Percentiles rank a stretch among this genome's conserved stretches.
These are phyloP conservation scores for Nadsonia commutata DNA, from an alignment of 1,139 yeast species.

Conservation along the genomic window DNA sequence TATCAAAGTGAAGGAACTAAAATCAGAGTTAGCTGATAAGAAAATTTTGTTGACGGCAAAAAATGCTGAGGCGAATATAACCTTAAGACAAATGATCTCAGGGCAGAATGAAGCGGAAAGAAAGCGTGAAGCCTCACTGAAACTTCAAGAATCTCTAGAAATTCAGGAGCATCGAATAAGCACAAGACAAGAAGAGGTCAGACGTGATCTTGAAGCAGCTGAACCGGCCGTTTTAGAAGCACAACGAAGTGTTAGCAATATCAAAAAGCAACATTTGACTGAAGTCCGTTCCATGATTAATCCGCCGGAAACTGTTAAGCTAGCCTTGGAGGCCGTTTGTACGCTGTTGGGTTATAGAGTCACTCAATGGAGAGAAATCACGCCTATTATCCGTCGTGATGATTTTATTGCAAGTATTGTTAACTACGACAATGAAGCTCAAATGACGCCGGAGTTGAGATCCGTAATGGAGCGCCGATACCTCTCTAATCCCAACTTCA, in stretches of 20 bases:
- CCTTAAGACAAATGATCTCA: conserved; percentile 62
- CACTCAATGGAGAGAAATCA: conserved; percentile 69
- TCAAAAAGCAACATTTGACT: conserved; percentile 81
- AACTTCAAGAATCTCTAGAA: conserved; percentile 55
- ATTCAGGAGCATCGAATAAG: conserved; percentile 51
- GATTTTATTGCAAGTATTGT: conserved; percentile 82
- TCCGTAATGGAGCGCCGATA: conserved; percentile 44
- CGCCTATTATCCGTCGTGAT: conserved; percentile 63
- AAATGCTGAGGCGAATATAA: conserved; percentile 53
- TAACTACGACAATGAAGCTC: conserved; percentile 48
- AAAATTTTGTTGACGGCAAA: conserved; percentile 36
- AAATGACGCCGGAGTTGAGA: conserved; percentile 40
- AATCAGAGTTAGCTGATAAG: conserved; percentile 40
- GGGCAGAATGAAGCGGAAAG: conserved; percentile 92
- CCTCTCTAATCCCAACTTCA: conserved; percentile 49
- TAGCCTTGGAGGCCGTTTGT: conserved; percentile 83
- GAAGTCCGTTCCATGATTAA: conserved; percentile 81
- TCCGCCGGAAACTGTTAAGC: conserved; percentile 80
- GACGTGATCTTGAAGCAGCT: conserved; percentile 52
- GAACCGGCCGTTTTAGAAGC: conserved; percentile 84
- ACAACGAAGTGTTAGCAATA: conserved; percentile 72
- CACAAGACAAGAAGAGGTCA: conserved; percentile 39
- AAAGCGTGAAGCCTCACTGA: conserved; percentile 71
- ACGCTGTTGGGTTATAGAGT: conserved; percentile 61
- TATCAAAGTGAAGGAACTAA: conserved; percentile 50